Evolutionary conservation across 2,329 filamentous ascomycete genomes (phyloP).

Genomic region (Fusarium sarcochroum): DNA sequence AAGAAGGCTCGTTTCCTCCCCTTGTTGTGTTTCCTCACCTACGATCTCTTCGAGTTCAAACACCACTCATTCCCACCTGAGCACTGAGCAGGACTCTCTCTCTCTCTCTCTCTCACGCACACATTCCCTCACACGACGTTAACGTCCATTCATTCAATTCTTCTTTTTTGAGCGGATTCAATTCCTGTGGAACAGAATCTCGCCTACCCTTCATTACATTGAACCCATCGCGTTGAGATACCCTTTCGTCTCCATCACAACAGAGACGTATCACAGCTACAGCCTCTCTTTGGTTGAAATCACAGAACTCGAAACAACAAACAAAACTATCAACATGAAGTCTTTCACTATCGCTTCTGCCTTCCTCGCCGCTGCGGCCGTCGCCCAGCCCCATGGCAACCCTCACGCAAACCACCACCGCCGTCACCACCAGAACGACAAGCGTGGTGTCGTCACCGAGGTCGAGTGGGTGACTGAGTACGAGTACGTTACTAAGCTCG

Average conservation of each 20-base stretch:
- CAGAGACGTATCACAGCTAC: constrained; percentile 41
- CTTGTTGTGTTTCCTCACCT: constrained; percentile 44
- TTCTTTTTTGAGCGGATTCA: constrained; percentile 42
- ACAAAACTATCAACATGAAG: constrained; percentile 57
- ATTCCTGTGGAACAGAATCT: constrained; percentile 50
- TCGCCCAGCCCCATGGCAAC: constrained; percentile 63
- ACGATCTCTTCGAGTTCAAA: constrained; percentile 48
- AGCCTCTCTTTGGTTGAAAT: constrained; percentile 41
- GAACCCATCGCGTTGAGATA: constrained; percentile 45
- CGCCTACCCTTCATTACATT: constrained; percentile 38
- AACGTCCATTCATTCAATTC: constrained; percentile 46
- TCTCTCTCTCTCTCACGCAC: constrained; percentile 45
- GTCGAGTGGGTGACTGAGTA: constrained; percentile 67
- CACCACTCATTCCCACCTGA: constrained; percentile 49
- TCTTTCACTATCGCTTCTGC: constrained; percentile 51
- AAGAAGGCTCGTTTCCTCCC: constrained; percentile 46
- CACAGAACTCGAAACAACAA: constrained; percentile 38
- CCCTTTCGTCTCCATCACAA: constrained; percentile 32
- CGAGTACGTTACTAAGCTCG: constrained; percentile 61
- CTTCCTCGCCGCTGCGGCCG: constrained; percentile 57
- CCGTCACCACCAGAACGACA: constrained; percentile 55
- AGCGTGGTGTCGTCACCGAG: constrained; percentile 61
- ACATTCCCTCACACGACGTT: constrained; percentile 46
- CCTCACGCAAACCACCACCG: constrained; percentile 56
- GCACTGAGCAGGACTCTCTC: constrained; percentile 48